Evolutionary conservation across 2,329 filamentous ascomycete genomes (phyloP), one percentile per base, ranked within the genome.

Genomic region (Eutypella sp.): DNA sequence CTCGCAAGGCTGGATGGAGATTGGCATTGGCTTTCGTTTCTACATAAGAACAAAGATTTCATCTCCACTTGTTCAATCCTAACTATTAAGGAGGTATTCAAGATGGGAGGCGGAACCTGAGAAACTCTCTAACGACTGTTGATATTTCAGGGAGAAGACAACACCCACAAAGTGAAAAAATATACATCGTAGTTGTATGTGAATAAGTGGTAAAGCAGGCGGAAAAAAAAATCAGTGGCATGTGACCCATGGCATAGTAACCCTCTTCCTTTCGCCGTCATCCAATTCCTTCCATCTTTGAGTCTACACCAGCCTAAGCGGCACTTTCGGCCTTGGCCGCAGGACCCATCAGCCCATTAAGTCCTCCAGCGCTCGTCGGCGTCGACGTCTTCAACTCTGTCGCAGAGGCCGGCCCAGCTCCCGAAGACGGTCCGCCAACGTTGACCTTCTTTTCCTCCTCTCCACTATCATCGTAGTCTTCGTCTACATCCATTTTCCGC

Each of bases 401-500:
- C 15, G 77, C 65, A 4, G 71, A 16, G 5, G 36, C 65, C 16
- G 77, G 73, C 7, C 59, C 55, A 10, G 65, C 57, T 15, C 65
- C 65, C 9, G 73, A 70, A 8, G 67, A 63, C 13, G 76, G 68
- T 2, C 68, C 74, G 8, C 60, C 57, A 13, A 62, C 57, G 3
- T 59, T 64, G 2, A 65, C 63, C 63, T 85, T 85, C 70, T 85
- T 84, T 47, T 93, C 86, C 48, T 96, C 92, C 54, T 95, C 91
- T 4, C 82, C 89, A 47, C 91, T 92, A 59, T 97, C 92, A 64
- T 97, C 92, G 59, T 99, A 97, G 64, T 97, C 87, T 65, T 99
- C 93, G 56, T 99, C 91, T 18, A 97, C 88, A 6, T 97, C 92
- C 82, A 99, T 95, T 67, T 95, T 95, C 19, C 93, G 79, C 18